Conservation (phyloP, 306 rosid genomes). For the Parietaria judaica region DNA sequence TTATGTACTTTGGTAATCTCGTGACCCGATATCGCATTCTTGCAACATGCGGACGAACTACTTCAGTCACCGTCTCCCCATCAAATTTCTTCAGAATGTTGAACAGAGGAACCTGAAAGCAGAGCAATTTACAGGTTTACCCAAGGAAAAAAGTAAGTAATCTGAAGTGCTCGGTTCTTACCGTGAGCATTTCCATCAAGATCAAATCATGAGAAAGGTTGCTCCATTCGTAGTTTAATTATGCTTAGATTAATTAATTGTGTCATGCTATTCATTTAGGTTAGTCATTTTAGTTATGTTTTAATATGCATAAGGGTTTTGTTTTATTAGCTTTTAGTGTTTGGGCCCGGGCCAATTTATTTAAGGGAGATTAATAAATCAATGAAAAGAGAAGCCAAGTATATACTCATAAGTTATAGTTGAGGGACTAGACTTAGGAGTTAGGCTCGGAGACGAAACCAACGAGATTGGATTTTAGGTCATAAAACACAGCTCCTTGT, state of each 20-base stretch:
- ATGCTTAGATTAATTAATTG: too few relatives aligned
- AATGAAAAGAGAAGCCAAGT: too few relatives aligned
- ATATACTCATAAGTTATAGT: too few relatives aligned
- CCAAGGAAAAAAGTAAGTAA: slow-evolving; percentile 6
- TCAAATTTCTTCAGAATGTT: slow-evolving; percentile 94
- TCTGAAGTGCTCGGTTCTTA: background rate
- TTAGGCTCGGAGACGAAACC: too few relatives aligned
- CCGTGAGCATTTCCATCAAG: background rate
- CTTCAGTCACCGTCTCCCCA: slow-evolving; percentile 86
- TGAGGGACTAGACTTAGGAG: too few relatives aligned
- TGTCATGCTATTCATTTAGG: too few relatives aligned
- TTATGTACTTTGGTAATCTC: slow-evolving; percentile 69
- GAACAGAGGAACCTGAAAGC: slow-evolving; percentile 78
- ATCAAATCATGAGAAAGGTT: background rate
- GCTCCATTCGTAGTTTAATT: background rate
- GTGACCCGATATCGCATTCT: slow-evolving; percentile 90
- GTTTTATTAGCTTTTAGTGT: too few relatives aligned
- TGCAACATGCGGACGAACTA: slow-evolving; percentile 84
- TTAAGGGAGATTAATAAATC: too few relatives aligned
- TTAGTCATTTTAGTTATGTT: too few relatives aligned
- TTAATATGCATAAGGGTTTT: too few relatives aligned
- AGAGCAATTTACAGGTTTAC: slow-evolving; percentile 7
- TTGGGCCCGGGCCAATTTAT: too few relatives aligned
- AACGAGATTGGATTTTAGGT: too few relatives aligned
- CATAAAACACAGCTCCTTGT: background rate